A percentile compares a stretch with the other conserved stretches of the same genome.
Conservation (phyloP, 2,329 filamentous ascomycete genomes). For the Ceratocystis cubensis region DNA sequence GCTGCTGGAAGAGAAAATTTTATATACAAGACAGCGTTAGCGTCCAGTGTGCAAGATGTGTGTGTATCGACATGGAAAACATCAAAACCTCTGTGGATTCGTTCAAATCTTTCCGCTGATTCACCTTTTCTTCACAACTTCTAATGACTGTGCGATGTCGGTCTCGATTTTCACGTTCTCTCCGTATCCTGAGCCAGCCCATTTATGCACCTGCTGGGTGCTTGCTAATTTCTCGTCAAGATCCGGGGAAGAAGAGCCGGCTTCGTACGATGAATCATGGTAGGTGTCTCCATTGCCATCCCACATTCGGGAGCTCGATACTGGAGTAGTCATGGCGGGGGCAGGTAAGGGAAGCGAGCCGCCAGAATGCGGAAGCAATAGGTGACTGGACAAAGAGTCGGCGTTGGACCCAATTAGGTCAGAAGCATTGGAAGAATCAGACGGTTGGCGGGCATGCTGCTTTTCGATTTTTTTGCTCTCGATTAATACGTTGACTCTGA, state of each 20-base stretch:
- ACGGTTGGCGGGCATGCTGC: neutral
- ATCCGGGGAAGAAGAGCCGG: neutral
- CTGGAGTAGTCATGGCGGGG: neutral
- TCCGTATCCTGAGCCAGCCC: neutral
- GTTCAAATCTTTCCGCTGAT: neutral
- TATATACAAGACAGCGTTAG: too few relatives aligned
- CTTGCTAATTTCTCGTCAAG: neutral
- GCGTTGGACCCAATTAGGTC: neutral
- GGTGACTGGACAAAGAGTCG: neutral
- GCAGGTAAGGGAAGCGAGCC: neutral
- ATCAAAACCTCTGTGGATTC: too few relatives aligned
- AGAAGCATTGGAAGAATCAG: neutral
- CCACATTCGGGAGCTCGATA: neutral
- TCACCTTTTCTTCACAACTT: slow-evolving; percentile 5
- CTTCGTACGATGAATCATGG: neutral
- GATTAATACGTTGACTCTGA: neutral
- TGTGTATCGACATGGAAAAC: neutral
- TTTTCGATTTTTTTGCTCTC: neutral
- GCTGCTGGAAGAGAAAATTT: too few relatives aligned
- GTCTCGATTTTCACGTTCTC: slow-evolving; percentile 1
- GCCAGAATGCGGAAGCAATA: neutral
- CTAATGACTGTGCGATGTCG: slow-evolving; percentile 2
- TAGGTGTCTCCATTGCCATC: neutral
- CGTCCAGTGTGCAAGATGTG: too few relatives aligned
- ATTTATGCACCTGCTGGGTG: neutral